Conservation (phyloP, 495 filamentous ascomycete species). For the Chaetomium fimeti region DNA sequence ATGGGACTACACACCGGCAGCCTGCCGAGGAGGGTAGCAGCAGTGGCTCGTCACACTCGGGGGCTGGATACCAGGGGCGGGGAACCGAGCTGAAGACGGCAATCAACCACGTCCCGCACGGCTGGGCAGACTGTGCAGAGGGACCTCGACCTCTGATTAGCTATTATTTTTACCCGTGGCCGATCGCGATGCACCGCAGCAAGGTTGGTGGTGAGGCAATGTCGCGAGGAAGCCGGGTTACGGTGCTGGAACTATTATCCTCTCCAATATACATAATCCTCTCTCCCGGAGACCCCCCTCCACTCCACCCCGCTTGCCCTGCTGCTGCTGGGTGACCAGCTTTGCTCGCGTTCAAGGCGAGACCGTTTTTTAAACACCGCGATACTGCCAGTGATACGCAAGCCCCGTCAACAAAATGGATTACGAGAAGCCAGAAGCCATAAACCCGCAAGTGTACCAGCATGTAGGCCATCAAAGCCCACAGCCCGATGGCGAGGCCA, state of each 20-base stretch:
- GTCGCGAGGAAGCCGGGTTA: background rate
- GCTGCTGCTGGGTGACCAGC: background rate
- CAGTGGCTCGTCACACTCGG: constrained; percentile 2
- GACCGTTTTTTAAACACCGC: background rate
- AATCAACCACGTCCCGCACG: background rate
- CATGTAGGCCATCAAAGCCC: constrained; percentile 21
- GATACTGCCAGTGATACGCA: background rate
- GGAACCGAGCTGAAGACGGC: constrained; percentile 14
- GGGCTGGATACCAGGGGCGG: background rate
- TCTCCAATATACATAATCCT: background rate
- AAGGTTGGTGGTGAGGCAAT: background rate
- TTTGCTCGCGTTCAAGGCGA: background rate
- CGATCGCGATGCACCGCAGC: constrained; percentile 11
- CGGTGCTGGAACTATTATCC: background rate
- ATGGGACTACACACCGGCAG: background rate
- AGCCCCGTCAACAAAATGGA: constrained; percentile 26
- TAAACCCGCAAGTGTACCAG: constrained; percentile 22
- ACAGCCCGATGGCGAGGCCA: constrained; percentile 32
- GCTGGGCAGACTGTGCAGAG: background rate
- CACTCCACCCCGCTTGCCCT: background rate
- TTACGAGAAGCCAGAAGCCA: constrained; percentile 36
- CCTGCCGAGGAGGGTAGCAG: background rate
- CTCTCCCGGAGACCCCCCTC: background rate
- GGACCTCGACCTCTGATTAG: constrained; percentile 11
- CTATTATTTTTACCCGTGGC: constrained; percentile 18